These are phyloP conservation scores for Capsella rubella DNA, from an alignment of 441 rosid species.

Conservation along the genomic window DNA sequence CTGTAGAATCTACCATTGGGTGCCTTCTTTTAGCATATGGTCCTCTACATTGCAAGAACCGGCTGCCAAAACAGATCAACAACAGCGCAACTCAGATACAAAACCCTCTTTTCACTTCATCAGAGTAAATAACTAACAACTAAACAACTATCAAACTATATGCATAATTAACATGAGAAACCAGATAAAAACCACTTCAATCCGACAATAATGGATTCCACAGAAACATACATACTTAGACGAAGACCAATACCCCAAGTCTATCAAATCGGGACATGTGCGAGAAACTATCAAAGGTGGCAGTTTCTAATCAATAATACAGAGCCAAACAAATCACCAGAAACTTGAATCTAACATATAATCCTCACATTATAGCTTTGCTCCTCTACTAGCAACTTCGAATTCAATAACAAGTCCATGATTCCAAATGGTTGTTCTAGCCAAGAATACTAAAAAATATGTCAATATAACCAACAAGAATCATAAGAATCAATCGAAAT, in stretches of 20 bases:
- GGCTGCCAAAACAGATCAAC: constrained; percentile 54
- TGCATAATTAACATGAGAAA: too few relatives aligned
- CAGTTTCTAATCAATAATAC: not conserved
- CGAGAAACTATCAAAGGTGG: not conserved
- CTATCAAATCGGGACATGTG: not conserved
- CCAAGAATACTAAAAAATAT: not conserved
- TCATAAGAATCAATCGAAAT: not conserved
- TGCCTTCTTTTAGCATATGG: constrained; percentile 95
- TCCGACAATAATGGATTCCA: too few relatives aligned
- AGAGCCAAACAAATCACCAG: not conserved
- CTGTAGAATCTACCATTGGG: constrained; percentile 81
- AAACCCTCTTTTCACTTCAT: not conserved
- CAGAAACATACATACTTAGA: not conserved
- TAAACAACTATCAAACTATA: too few relatives aligned
- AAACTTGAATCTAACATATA: not conserved
- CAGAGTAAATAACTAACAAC: not conserved
- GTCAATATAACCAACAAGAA: not conserved
- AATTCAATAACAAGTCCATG: constrained; percentile 9
- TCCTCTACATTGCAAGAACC: constrained; percentile 96
- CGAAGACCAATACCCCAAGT: not conserved
- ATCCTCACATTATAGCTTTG: constrained; percentile 5
- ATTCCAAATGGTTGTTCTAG: constrained; percentile 1
- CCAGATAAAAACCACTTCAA: too few relatives aligned
- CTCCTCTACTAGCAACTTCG: constrained; percentile 17
- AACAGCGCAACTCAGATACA: not conserved